A percentile compares a stretch with the other conserved stretches of the same genome.
phyloP scores from a whole-genome alignment of 164 flowering plant species.

The Vitis labrusca region DNA sequence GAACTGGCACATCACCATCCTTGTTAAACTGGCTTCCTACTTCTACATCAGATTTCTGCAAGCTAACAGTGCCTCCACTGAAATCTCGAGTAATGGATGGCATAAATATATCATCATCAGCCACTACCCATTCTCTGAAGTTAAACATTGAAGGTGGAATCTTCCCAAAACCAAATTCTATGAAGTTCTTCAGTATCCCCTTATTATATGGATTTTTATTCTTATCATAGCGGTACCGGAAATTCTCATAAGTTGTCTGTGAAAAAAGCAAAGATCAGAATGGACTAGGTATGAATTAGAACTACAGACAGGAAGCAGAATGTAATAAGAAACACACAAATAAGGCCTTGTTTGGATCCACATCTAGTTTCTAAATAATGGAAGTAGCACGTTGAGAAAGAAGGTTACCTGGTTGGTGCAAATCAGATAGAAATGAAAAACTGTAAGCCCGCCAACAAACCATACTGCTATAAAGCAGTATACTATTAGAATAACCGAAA shows the following conservation, averaged over 20 bases:
- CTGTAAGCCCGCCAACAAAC: constrained; percentile 45
- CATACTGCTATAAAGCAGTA: constrained; percentile 36
- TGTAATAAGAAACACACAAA: background rate
- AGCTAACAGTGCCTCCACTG: constrained; percentile 9
- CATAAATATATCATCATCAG: constrained; percentile 11
- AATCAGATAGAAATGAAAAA: constrained; percentile 35
- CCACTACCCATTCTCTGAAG: constrained; percentile 46
- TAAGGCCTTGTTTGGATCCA: no score
- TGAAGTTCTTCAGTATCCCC: constrained; percentile 50
- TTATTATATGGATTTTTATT: constrained; percentile 62
- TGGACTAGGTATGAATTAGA: background rate
- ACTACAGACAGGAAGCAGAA: background rate
- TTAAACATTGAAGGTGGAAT: constrained; percentile 58
- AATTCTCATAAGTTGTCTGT: constrained; percentile 91
- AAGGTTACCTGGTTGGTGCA: constrained; percentile 53
- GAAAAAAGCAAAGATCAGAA: constrained; percentile 4
- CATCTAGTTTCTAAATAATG: no score
- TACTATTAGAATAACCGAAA: constrained; percentile 23
- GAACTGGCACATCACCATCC: constrained; percentile 8
- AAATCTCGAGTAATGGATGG: constrained; percentile 1
- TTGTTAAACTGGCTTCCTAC: constrained; percentile 13
- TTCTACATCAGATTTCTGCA: constrained; percentile 22
- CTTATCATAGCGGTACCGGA: constrained; percentile 77
- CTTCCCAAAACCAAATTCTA: constrained; percentile 45
- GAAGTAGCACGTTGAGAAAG: background rate